phyloP scores from a whole-genome alignment of 2,329 filamentous ascomycete genomes.

The Diaporthe sp. region DNA sequence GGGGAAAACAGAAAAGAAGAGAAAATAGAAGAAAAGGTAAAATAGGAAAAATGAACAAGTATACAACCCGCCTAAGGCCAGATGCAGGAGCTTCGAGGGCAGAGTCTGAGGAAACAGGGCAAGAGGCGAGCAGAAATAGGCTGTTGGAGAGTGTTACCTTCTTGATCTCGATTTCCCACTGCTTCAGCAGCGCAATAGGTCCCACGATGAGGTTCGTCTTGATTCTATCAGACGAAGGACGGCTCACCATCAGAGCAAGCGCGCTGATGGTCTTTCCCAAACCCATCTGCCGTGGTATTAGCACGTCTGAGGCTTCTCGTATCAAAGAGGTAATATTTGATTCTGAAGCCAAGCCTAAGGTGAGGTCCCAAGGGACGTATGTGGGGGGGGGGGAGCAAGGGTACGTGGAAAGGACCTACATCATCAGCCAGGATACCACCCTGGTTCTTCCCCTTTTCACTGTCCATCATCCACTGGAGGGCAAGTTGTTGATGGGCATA shows the following conservation, averaged over 20 bases:
- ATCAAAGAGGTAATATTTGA: background rate
- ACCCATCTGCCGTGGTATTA: slow-evolving; percentile 69
- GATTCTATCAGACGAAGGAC: slow-evolving; percentile 69
- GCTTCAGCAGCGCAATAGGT: slow-evolving; percentile 83
- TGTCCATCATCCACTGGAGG: slow-evolving; percentile 81
- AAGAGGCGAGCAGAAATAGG: background rate
- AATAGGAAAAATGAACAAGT: too few species aligned
- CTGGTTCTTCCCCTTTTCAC: slow-evolving; percentile 81
- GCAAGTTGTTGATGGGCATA: slow-evolving; percentile 88
- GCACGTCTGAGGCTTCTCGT: background rate
- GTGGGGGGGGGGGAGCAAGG: background rate
- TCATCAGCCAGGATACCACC: slow-evolving; percentile 85
- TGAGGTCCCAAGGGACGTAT: background rate
- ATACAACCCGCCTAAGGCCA: background rate
- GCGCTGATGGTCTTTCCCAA: slow-evolving; percentile 88
- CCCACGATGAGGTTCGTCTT: slow-evolving; percentile 88
- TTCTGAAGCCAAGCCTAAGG: background rate
- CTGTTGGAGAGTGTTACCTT: slow-evolving; percentile 47
- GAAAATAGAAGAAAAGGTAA: background rate
- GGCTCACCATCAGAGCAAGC: slow-evolving; percentile 80
- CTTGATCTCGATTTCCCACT: slow-evolving; percentile 87
- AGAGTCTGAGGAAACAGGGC: background rate
- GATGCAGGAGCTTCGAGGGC: background rate
- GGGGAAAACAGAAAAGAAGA: too few species aligned
- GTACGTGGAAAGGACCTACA: slow-evolving; percentile 2